phyloP scores from a whole-genome alignment of 441 rosid genomes.

The Jatropha podagrica region DNA sequence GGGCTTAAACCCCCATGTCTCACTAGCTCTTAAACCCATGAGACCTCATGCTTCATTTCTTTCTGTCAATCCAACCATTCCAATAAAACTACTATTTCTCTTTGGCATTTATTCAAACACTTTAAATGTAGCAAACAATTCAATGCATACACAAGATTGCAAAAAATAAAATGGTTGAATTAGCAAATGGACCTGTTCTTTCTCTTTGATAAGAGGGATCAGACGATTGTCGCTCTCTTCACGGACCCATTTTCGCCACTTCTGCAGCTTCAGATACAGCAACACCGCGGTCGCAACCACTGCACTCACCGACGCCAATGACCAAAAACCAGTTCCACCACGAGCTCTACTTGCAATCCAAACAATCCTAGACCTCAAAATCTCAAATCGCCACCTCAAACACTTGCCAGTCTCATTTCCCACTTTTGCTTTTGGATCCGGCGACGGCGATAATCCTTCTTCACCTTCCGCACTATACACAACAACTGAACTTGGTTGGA shows the following conservation, averaged over 20 bases:
- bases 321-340: constrained; percentile 23
- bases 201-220: constrained; percentile 29
- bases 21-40: too few species aligned
- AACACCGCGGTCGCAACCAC: constrained; percentile 20
- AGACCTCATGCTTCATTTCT: too few species aligned
- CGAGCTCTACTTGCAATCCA: constrained; percentile 26
- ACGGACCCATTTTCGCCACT: constrained; percentile 24
- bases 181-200: constrained; percentile 31
- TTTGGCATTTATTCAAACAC: constrained; percentile 4
- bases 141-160: neutral
- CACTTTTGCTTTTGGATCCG: neutral
- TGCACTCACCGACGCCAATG: constrained; percentile 20
- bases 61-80: neutral
- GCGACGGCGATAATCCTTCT: neutral
- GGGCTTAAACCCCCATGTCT: too few species aligned
- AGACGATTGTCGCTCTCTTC: constrained; percentile 24
- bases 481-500: constrained; percentile 1
- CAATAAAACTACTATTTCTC: neutral
- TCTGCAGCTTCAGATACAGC: constrained; percentile 21
- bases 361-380: constrained; percentile 20
- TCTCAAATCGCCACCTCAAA: constrained; percentile 13
- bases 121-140: neutral
- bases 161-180: neutral
- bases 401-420: constrained; percentile 10
- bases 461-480: neutral